Conservation (phyloP, 2,329 filamentous ascomycete genomes). For the Xylaria sp. region DNA sequence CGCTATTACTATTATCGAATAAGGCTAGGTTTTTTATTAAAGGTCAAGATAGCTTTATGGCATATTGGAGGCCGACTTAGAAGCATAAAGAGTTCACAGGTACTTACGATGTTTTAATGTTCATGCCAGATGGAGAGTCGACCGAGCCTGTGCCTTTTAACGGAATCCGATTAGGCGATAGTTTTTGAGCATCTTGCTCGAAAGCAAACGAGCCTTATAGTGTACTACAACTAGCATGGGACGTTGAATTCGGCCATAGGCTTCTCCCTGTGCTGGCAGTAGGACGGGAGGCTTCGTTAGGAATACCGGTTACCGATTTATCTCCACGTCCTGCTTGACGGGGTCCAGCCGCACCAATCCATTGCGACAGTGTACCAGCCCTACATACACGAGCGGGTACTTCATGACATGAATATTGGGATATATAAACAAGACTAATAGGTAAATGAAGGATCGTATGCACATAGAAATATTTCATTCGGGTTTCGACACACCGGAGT, state of each 20-base stretch:
- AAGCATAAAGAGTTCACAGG: too few species aligned
- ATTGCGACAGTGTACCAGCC: not conserved
- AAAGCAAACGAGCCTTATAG: not conserved
- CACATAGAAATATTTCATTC: not conserved
- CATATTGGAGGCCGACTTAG: not conserved
- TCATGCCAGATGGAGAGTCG: not conserved
- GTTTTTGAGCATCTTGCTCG: not conserved
- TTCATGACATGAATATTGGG: not conserved
- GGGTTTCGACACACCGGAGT: not conserved
- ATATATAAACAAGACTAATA: not conserved
- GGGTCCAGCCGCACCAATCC: not conserved
- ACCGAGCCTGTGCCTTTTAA: not conserved
- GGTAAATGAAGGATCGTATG: not conserved
- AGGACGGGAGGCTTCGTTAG: not conserved
- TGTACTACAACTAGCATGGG: not conserved
- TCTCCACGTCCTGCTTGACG: not conserved
- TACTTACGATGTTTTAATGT: not conserved
- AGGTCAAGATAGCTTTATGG: not conserved
- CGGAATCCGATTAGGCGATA: too few species aligned
- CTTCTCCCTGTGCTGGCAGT: not conserved
- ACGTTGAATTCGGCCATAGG: not conserved
- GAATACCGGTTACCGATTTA: not conserved
- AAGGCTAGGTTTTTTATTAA: not conserved
- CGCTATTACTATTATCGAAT: not conserved
- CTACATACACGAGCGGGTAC: not conserved